These are phyloP conservation scores for Euphrasia confusa DNA, from an alignment of 257 asterid genomes.

Conservation along the genomic window DNA sequence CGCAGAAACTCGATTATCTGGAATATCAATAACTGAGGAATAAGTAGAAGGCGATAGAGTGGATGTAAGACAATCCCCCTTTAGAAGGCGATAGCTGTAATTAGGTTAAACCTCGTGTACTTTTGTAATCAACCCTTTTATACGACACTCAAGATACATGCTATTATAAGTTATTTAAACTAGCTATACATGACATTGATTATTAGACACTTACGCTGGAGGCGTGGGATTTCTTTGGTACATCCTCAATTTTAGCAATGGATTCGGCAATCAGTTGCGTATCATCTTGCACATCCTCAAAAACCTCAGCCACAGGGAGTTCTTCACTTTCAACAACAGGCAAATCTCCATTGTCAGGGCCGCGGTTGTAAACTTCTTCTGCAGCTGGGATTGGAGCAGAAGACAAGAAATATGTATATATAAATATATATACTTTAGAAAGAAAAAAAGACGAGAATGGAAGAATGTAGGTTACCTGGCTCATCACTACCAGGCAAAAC, in stretches of 20 bases:
- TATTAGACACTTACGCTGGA: no score
- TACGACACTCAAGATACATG: neutral
- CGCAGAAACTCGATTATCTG: no score
- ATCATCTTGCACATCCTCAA: no score
- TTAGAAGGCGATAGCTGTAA: neutral
- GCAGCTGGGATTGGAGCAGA: conserved; percentile 36
- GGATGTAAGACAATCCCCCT: neutral
- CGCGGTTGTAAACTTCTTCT: conserved; percentile 67
- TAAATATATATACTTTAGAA: no score
- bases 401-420: neutral
- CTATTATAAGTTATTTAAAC: neutral
- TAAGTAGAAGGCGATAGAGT: no score
- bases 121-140: neutral
- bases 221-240: no score
- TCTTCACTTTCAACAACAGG: conserved; percentile 35
- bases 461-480: conserved; percentile 32
- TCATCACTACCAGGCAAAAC: conserved; percentile 31
- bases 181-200: neutral
- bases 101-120: neutral
- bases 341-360: conserved; percentile 63
- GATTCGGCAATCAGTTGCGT: no score
- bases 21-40: no score
- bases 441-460: neutral
- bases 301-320: neutral
- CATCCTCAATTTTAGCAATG: no score